phyloP scores from a whole-genome alignment of 768 basidiomycete species.

The Calvatia gigantea region DNA sequence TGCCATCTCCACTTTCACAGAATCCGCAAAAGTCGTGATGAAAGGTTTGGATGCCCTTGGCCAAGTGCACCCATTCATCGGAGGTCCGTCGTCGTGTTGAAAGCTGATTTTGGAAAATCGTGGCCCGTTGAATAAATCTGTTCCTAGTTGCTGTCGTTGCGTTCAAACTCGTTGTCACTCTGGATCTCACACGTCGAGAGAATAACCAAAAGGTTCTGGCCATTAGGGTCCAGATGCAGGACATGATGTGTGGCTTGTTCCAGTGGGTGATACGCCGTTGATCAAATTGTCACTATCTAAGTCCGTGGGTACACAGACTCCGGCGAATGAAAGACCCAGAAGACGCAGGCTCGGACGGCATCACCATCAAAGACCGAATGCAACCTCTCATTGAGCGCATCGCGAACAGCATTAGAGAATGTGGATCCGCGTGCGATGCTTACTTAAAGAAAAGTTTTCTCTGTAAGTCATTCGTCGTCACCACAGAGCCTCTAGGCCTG shows the following conservation, averaged over 20 bases:
- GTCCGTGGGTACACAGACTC: slow-evolving; percentile 28
- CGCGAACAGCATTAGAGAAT: slow-evolving; percentile 38
- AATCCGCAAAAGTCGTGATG: slow-evolving; percentile 21
- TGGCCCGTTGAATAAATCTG: no score
- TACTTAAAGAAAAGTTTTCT: slow-evolving; percentile 42
- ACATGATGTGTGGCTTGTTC: slow-evolving; percentile 43
- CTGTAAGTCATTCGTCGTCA: slow-evolving; percentile 20
- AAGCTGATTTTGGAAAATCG: background rate
- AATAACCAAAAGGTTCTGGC: slow-evolving; percentile 47
- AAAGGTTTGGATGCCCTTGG: slow-evolving; percentile 30
- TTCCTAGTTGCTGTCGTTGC: slow-evolving; percentile 41
- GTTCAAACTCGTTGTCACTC: slow-evolving; percentile 44
- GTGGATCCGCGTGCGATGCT: slow-evolving; percentile 41
- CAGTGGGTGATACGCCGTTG: slow-evolving; percentile 28
- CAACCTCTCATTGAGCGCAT: slow-evolving; percentile 24
- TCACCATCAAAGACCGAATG: slow-evolving; percentile 27
- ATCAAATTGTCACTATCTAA: no score
- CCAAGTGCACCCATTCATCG: slow-evolving; percentile 34
- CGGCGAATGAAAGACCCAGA: slow-evolving; percentile 23
- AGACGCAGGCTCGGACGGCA: slow-evolving; percentile 28
- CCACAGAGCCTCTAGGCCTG: background rate
- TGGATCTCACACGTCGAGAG: slow-evolving; percentile 46
- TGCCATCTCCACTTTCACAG: slow-evolving; percentile 4
- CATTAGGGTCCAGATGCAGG: slow-evolving; percentile 46
- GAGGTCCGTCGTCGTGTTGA: slow-evolving; percentile 20